Evolutionary conservation across 306 rosid species (phyloP).

Genomic region (Parietaria judaica): DNA sequence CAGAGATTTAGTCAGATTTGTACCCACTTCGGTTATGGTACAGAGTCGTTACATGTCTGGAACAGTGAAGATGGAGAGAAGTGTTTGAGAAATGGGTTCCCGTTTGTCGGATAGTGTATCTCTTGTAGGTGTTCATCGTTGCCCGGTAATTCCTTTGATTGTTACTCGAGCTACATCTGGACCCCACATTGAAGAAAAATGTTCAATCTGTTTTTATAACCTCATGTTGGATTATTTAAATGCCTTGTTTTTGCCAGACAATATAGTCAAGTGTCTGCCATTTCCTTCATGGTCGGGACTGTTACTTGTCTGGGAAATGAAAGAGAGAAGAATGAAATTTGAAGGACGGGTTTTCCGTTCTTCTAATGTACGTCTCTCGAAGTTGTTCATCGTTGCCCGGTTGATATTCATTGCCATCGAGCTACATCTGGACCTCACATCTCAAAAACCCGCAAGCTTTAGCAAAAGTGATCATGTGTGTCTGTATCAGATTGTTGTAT

Average conservation of each 20-base stretch:
- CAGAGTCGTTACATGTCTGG: conserved; percentile 32
- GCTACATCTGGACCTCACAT: conserved; percentile 19
- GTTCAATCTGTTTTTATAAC: no score
- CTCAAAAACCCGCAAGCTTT: not conserved
- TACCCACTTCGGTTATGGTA: conserved; percentile 4
- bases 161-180: conserved; percentile 52
- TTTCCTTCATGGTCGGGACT: not conserved
- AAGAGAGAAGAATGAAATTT: conserved; percentile 19
- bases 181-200: conserved; percentile 16
- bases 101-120: conserved; percentile 21
- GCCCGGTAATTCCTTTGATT: conserved; percentile 29
- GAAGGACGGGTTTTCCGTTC: conserved; percentile 28
- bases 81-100: conserved; percentile 24
- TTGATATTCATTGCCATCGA: conserved; percentile 1
- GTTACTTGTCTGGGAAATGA: conserved; percentile 18
- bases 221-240: no score
- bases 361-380: conserved; percentile 21
- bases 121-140: conserved; percentile 39
- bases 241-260: not conserved
- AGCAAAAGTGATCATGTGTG: no score
- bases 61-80: conserved; percentile 21
- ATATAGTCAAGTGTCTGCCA: conserved; percentile 11
- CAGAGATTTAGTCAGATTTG: conserved; percentile 34
- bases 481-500: no score
- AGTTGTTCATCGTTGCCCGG: conserved; percentile 26